Base-by-base conservation (phyloP, 2,329 filamentous ascomycete genomes). In the Aspergillus texensis region DNA sequence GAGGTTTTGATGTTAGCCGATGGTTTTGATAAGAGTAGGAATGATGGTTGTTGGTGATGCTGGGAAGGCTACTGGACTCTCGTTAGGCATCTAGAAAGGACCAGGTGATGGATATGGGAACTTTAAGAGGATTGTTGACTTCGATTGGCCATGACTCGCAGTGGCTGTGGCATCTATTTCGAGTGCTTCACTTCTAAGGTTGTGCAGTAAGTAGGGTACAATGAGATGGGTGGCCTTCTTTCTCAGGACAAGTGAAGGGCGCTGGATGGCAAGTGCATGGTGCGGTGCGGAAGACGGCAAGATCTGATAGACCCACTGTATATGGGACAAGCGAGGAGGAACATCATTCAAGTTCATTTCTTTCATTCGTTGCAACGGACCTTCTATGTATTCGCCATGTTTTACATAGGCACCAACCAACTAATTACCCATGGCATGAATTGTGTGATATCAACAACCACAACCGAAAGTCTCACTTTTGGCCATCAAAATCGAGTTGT, bases 311-410 rank as follows among this genome's bases (percentile, higher is more conserved):
- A 41, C 6, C 6, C 39, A 41, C 3, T 16, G 19, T n/a, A 41
- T n/a, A 41, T 14, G 9, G 39, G 16, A 41, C 39, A 41, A 19
- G 3, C 39, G 8, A 41, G 28, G 39, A 30, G 55, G 24, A 45
- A 21, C n/a, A 36, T 59, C 46, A 53, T 59, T 60, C 36, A 60
- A 57, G 28, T 62, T 68, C 65, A 65, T 67, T 67, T 67, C 59
- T 67, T 65, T 68, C 65, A 68, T 68, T 67, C 66, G 67, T 68
- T 67, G 61, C 65, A 65, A 50, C 59, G 52, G 60, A 39, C 34
- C 34, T 61, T 68, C 66, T 67, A 68, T 68, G 65, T 65, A 67
- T 48, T 58, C 45, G 59, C 59, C 48, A 62, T 61, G 59, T 67
- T 68, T 64, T 66, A 43, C 62, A 62, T 65, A 65, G 59, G 62